Evolutionary conservation across 2,329 filamentous ascomycete genomes (phyloP), one percentile per base, ranked within the genome.

Genomic region (Aspergillus luchuensis): DNA sequence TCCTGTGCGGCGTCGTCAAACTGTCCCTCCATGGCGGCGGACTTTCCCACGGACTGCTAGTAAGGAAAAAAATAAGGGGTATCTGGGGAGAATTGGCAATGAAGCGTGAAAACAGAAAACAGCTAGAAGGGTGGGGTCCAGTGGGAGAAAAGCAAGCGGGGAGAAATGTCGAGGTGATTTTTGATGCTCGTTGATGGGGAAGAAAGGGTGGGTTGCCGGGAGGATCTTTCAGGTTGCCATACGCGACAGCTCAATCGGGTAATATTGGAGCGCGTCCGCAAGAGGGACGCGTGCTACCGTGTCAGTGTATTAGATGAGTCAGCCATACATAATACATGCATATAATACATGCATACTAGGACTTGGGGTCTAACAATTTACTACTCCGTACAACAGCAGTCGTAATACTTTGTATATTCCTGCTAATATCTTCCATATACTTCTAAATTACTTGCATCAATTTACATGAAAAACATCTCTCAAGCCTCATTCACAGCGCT

Each of bases 1-100:
- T 96, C 89, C 69, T 87, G 86, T 70, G 89, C 88, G 67, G 89
- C 91, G 78, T 95, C 91, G 83, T 97, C 93, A 77, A 90, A 87
- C 68, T 87, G 81, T 62, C 82, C 85, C 69, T 92, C 90, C 90
- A 95, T 92, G 60, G 59, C 67, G 65, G 61, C 55, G 61, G 58
- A 59, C 58, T 61, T 57, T 59, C 63, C 52, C 59, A 60, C 62
- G 39, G 58, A 57, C 52, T 56, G 50, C 39, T 60, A 54, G 15
- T 45, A 43, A 45, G 41, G 30, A 36, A 36, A 4, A 36, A 36
- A 13, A 36, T 13, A 23, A 48, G 19, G 53, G 41, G 53, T 45
- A 56, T 56, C 53, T 47, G 5, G 28, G 8, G 28, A 33, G 17
- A 4, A 56, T 45, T 62, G 39, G 57, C 55, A 57, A 62, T 56